Percentiles rank a stretch among this genome's conserved stretches.
Evolutionary conservation across 805 yeast genomes (phyloP).

Genomic region (Yarrowia divulgata): DNA sequence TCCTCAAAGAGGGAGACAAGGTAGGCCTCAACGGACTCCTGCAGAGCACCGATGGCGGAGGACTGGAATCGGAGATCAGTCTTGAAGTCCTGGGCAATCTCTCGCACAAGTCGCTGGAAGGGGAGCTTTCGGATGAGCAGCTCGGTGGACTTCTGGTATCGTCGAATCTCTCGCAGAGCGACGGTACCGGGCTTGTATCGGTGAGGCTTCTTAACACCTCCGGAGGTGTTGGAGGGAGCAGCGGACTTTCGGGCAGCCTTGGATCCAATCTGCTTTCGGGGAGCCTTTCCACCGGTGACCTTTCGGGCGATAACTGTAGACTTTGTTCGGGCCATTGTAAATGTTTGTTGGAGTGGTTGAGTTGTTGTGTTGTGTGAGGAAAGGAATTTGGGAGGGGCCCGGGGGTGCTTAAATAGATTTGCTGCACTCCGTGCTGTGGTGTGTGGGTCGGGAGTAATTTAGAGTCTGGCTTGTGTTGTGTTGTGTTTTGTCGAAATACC

Average conservation of each 20-base stretch:
- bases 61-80: constrained; percentile 89
- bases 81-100: constrained; percentile 86
- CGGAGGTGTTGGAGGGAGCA: constrained; percentile 78
- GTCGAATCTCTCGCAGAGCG: constrained; percentile 90
- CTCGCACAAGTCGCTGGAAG: constrained; percentile 90
- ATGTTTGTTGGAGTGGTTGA: constrained; percentile 35
- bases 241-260: constrained; percentile 85
- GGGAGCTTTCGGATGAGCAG: constrained; percentile 87
- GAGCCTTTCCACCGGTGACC: constrained; percentile 92
- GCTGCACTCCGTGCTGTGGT: constrained; percentile 43
- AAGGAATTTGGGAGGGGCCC: constrained; percentile 92
- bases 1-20: constrained; percentile 85
- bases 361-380: constrained; percentile 38
- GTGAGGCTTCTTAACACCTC: constrained; percentile 92
- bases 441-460: constrained; percentile 19
- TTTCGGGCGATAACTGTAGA: constrained; percentile 78
- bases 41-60: constrained; percentile 88
- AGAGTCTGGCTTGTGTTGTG: not conserved
- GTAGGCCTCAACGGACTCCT: constrained; percentile 90
- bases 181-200: constrained; percentile 96
- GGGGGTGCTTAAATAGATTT: constrained; percentile 68
- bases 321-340: constrained; percentile 81
- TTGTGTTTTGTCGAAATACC: constrained; percentile 31
- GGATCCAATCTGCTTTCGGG: constrained; percentile 90
- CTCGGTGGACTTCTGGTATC: constrained; percentile 90